Evolutionary conservation across 2,329 filamentous ascomycete species (phyloP), one percentile per base, ranked within the genome.

Genomic region (Hypocrella siamensis): DNA sequence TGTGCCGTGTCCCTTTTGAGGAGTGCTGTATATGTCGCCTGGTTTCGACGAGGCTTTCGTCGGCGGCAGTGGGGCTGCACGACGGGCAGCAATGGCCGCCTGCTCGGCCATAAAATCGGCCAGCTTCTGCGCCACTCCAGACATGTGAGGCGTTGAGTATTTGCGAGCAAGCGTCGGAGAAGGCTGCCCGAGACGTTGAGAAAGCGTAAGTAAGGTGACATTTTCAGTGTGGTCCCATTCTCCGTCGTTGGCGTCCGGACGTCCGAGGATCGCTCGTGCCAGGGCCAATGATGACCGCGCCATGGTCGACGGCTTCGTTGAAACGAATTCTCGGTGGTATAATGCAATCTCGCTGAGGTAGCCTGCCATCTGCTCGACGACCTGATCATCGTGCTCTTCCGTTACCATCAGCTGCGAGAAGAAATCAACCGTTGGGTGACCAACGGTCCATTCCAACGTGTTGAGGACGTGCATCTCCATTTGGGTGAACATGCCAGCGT

Each of bases 391-490:
- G 19, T 60, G 58, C 52, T 81, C 82, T 53, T 93, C 83, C 28
- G 81, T 71, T 25, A 92, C 71, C 39, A 88, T 84, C 38, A 94
- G 63, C 50, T 93, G 81, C 29, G 92, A 70, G 60, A 94, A 98
- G 53, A 79, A 82, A 57, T 96, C 88, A 42, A 94, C 82, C 18
- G 90, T 96, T 2, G 90, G 86, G 59, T 96, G 88, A 34, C 90
- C 90, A 43, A 98, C 81, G 43, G 79, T 75, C 90, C 90, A 98
- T 53, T 92, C 84, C 37, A 98, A 71, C 2, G 90, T 98, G 60
- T 94, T 92, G 45, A 98, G 70, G 24, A 98, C 88, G 56, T 98
- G 90, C 86, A 92, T 96, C 63, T 98, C 90, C 90, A 98, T 98
- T 58, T 98, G 90, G 9, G 86, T 88, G 61, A 98, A 98, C 90